phyloP scores from a whole-genome alignment of 2,329 filamentous ascomycete genomes.

The Arthrobotrys iridis region DNA sequence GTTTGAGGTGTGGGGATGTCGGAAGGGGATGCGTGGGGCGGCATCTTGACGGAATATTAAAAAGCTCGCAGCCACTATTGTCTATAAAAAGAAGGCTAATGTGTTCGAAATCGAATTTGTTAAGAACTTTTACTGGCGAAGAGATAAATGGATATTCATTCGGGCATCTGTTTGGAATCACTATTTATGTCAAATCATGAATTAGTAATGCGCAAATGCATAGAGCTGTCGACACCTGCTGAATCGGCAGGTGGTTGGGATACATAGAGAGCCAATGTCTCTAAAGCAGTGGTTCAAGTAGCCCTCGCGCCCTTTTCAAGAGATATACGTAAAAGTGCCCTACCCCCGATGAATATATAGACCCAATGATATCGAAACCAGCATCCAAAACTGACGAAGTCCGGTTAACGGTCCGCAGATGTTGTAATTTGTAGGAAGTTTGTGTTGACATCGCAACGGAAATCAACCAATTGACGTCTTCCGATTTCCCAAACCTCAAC shows the following conservation, averaged over 20 bases:
- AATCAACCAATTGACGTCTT: conserved; percentile 29
- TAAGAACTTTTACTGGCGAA: no score
- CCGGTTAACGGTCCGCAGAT: not conserved
- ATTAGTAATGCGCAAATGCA: conserved; percentile 14
- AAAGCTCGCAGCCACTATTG: no score
- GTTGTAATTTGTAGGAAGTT: conserved; percentile 37
- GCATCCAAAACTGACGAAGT: not conserved
- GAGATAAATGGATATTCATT: not conserved
- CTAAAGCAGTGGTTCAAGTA: not conserved
- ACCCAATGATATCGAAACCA: not conserved
- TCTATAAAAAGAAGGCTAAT: no score
- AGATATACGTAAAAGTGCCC: not conserved
- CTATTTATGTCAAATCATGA: conserved; percentile 8
- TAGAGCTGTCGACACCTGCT: not conserved
- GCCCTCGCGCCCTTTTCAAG: not conserved
- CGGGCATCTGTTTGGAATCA: not conserved
- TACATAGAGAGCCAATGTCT: not conserved
- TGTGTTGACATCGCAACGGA: conserved; percentile 29
- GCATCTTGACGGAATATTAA: not conserved
- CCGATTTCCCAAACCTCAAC: conserved; percentile 30
- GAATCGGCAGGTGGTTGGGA: conserved; percentile 1
- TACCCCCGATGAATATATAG: not conserved
- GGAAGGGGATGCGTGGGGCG: conserved; percentile 23
- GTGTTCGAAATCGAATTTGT: no score
- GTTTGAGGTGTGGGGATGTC: conserved; percentile 37